These are phyloP conservation scores for Naganishia vishniacii DNA, from an alignment of 768 basidiomycete species.

Conservation along the genomic window DNA sequence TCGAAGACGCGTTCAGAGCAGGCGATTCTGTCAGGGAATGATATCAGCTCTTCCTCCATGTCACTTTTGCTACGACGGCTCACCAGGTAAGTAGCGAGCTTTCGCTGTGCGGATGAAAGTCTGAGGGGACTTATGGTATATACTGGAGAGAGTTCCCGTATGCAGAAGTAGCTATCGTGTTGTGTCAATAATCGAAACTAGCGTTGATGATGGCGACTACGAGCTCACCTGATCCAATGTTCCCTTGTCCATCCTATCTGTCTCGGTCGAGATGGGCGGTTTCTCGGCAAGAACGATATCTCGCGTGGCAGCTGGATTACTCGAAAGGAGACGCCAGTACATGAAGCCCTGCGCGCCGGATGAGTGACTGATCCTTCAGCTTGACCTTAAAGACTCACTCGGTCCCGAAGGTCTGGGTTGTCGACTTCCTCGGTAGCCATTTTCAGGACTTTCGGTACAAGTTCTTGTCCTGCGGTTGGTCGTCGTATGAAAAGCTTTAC, in stretches of 20 bases:
- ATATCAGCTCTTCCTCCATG: background rate
- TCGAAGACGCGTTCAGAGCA: constrained; percentile 76
- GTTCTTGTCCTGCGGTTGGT: constrained; percentile 75
- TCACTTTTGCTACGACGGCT: background rate
- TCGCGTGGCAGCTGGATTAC: constrained; percentile 79
- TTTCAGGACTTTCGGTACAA: constrained; percentile 91
- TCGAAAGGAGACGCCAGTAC: constrained; percentile 96
- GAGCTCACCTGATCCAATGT: constrained; percentile 70
- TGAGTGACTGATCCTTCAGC: no score
- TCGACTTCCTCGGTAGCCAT: constrained; percentile 97
- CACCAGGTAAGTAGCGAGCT: constrained; percentile 62
- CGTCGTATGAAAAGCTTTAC: constrained; percentile 96
- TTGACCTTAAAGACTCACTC: constrained; percentile 50
- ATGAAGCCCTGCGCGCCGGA: constrained; percentile 97
- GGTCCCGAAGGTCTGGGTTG: constrained; percentile 92
- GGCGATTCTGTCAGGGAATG: constrained; percentile 62
- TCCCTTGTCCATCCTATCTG: constrained; percentile 93
- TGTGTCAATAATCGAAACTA: no score
- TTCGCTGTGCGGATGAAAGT: constrained; percentile 89
- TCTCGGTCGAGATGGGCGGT: constrained; percentile 94
- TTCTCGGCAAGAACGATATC: constrained; percentile 89
- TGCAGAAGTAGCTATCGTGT: constrained; percentile 67
- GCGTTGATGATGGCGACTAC: background rate
- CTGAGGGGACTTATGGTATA: constrained; percentile 96
- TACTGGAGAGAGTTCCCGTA: constrained; percentile 86